Evolutionary conservation across 768 basidiomycete genomes (phyloP).

Genomic region (Lentinula lateritia): DNA sequence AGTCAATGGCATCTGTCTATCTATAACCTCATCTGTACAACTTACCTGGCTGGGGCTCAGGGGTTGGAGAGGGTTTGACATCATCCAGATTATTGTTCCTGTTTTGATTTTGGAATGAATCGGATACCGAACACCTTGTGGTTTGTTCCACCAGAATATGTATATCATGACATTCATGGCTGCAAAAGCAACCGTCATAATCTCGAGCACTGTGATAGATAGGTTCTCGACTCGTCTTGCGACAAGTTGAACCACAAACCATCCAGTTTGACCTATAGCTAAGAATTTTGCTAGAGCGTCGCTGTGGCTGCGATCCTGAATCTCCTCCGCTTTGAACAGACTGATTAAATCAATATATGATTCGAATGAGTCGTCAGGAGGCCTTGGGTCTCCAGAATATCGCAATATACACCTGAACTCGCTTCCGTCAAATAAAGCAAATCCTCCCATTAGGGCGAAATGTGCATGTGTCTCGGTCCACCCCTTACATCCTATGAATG

Average conservation of each 20-base stretch:
- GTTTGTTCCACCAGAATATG: conserved; percentile 31
- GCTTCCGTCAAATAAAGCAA: conserved; percentile 5
- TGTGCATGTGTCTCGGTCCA: conserved; percentile 2
- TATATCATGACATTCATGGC: conserved; percentile 22
- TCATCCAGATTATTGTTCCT: too few relatives aligned
- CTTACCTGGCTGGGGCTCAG: too few relatives aligned
- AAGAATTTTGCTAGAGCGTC: conserved; percentile 2
- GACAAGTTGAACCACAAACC: conserved; percentile 11
- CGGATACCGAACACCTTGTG: conserved; percentile 13
- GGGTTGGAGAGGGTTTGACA: too few relatives aligned
- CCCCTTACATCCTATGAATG: not conserved
- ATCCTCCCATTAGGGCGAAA: conserved; percentile 15
- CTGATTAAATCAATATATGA: not conserved
- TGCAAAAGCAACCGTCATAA: conserved; percentile 10
- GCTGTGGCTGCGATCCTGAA: conserved; percentile 4
- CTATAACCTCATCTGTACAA: too few relatives aligned
- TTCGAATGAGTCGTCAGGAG: not conserved
- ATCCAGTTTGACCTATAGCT: conserved; percentile 8
- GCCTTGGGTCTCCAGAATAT: too few relatives aligned
- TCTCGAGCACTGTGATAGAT: conserved; percentile 13
- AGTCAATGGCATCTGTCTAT: too few relatives aligned
- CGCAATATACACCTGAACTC: not conserved
- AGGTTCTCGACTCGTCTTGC: conserved; percentile 1
- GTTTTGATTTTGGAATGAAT: not conserved
- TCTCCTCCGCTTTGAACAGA: not conserved